phyloP scores from a whole-genome alignment of 345 rosid species.

The Aquilaria yunnanensis region DNA sequence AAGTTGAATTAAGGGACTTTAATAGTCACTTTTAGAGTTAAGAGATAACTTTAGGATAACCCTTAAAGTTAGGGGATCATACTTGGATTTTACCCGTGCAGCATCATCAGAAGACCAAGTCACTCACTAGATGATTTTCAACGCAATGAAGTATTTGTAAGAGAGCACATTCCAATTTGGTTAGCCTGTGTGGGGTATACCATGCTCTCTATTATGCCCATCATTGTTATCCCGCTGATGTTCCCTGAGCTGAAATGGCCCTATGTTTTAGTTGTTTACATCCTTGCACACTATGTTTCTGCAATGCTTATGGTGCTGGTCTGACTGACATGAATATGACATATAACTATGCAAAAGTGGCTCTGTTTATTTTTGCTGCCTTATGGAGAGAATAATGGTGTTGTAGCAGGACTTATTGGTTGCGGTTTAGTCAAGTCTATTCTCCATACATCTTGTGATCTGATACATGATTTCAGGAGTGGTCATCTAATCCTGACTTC shows the following conservation, averaged over 20 bases:
- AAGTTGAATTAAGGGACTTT: no score
- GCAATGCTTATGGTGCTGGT: slow-evolving; percentile 54
- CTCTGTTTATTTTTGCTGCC: slow-evolving; percentile 42
- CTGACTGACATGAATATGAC: slow-evolving; percentile 54
- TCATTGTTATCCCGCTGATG: slow-evolving; percentile 32
- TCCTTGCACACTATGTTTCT: slow-evolving; percentile 46
- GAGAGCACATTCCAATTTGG: slow-evolving; percentile 48
- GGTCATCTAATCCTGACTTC: slow-evolving; percentile 46
- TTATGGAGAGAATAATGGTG: slow-evolving; percentile 44
- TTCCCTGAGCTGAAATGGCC: slow-evolving; percentile 49
- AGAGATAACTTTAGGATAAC: no score
- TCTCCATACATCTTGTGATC: slow-evolving; percentile 43
- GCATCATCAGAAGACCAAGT: no score
- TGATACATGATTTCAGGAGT: slow-evolving; percentile 49
- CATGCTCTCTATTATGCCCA: slow-evolving; percentile 31
- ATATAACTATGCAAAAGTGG: slow-evolving; percentile 47
- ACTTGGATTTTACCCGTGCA: no score
- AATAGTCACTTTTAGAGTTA: no score
- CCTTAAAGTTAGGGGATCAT: no score
- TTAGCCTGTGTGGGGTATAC: slow-evolving; percentile 38
- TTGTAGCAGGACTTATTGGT: slow-evolving; percentile 44
- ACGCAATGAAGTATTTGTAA: slow-evolving; percentile 25
- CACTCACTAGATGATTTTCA: no score
- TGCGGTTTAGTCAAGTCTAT: slow-evolving; percentile 52
- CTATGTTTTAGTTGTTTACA: slow-evolving; percentile 36